Evolutionary conservation across 1,284 basidiomycete genomes (phyloP).

Genomic region (Tetrapyrgos nigripes): DNA sequence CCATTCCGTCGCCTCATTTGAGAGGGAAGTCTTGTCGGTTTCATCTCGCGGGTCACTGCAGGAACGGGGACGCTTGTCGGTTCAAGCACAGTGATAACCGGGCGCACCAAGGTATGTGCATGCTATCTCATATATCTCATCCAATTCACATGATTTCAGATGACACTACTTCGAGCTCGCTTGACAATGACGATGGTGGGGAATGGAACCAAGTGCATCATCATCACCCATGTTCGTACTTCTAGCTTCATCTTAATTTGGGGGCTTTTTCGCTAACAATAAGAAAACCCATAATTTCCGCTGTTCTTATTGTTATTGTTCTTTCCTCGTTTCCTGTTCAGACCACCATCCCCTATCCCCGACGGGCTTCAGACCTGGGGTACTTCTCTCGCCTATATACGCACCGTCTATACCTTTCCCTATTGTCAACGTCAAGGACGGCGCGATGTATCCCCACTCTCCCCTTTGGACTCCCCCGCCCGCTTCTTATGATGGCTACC

Average conservation of each 20-base stretch:
- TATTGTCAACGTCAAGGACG: not conserved
- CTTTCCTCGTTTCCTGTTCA: not conserved
- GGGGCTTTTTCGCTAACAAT: not conserved
- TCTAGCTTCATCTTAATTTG: not conserved
- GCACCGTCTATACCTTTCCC: not conserved
- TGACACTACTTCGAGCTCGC: not conserved
- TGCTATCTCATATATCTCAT: not conserved
- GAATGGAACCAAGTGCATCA: not conserved
- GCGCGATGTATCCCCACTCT: not conserved
- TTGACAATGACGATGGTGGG: not conserved
- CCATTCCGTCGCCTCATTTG: not conserved
- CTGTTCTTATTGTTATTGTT: not conserved
- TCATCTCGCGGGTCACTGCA: constrained; percentile 9
- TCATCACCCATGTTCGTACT: not conserved
- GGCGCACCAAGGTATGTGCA: not conserved
- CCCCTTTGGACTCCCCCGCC: not conserved
- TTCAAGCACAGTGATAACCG: constrained; percentile 4
- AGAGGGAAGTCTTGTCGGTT: constrained; percentile 4
- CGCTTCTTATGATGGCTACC: not conserved
- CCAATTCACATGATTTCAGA: not conserved
- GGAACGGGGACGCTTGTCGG: constrained; percentile 11
- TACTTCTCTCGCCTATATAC: not conserved
- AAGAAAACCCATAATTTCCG: not conserved
- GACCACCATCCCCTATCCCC: not conserved
- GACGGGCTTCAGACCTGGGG: not conserved